Conservation (phyloP, 2,329 filamentous ascomycete species). For the Curvularia eragrostidis region DNA sequence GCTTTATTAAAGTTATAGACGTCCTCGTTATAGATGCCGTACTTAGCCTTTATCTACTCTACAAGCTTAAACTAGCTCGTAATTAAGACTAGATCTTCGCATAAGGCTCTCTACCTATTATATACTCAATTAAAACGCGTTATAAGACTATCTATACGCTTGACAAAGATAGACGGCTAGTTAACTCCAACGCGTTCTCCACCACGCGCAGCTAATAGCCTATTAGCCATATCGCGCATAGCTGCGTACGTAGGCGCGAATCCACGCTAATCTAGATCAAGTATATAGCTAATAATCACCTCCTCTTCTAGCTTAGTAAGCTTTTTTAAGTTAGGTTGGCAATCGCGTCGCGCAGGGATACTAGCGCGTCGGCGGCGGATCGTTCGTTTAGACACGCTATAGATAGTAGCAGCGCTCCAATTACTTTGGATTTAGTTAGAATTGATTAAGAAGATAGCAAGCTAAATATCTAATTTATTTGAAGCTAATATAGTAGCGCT, state of each 20-base stretch:
- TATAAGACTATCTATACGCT: slow-evolving; percentile 5
- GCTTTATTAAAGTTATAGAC: not conserved
- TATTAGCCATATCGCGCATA: slow-evolving; percentile 1
- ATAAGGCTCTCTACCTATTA: slow-evolving; percentile 2
- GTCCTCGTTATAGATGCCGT: slow-evolving; percentile 12
- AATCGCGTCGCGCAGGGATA: too few relatives aligned
- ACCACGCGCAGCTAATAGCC: not conserved
- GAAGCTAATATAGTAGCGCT: too few relatives aligned
- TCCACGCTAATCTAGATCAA: slow-evolving; percentile 16
- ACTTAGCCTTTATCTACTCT: slow-evolving; percentile 18
- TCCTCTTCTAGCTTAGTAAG: not conserved
- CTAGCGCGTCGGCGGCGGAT: too few relatives aligned
- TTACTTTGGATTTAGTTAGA: not conserved
- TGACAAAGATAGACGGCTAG: not conserved
- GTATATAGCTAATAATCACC: slow-evolving; percentile 15
- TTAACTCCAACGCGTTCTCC: not conserved
- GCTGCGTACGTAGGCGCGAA: too few relatives aligned
- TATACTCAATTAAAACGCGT: not conserved
- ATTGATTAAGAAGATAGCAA: too few relatives aligned
- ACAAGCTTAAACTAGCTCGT: slow-evolving; percentile 14
- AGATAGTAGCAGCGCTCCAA: too few relatives aligned
- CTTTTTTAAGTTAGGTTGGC: too few relatives aligned
- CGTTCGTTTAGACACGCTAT: too few relatives aligned
- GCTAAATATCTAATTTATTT: too few relatives aligned
- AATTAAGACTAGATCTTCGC: not conserved